A percentile compares a stretch with the other conserved stretches of the same genome.
phyloP scores from a whole-genome alignment of 768 basidiomycete genomes.

The Termitomyces sp. region DNA sequence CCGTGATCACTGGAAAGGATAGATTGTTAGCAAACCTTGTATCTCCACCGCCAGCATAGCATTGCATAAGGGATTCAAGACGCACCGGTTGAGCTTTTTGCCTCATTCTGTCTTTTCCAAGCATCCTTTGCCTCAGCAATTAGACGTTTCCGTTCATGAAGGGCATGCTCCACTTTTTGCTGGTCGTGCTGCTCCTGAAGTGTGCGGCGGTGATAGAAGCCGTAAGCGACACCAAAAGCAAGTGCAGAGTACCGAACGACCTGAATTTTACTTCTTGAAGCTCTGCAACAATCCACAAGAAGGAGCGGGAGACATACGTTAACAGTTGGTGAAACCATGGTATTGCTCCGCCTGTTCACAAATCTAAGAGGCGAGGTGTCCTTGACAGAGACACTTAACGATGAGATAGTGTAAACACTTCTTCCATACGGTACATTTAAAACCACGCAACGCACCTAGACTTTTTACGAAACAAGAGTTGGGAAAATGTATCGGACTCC shows the following conservation, averaged over 20 bases:
- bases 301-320: constrained; percentile 51
- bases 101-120: constrained; percentile 77
- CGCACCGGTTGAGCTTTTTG: constrained; percentile 56
- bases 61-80: constrained; percentile 11
- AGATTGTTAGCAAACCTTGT: constrained; percentile 12
- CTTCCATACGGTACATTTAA: neutral
- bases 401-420: neutral
- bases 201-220: constrained; percentile 88
- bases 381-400: constrained; percentile 13
- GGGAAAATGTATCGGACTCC: constrained; percentile 23
- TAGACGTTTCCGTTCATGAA: constrained; percentile 71
- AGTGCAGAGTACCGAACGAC: constrained; percentile 95
- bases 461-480: constrained; percentile 29
- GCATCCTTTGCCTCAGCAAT: constrained; percentile 87
- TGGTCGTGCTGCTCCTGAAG: constrained; percentile 79
- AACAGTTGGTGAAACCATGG: constrained; percentile 73
- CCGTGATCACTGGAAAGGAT: constrained; percentile 66
- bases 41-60: constrained; percentile 8
- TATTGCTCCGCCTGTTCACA: constrained; percentile 26
- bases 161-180: constrained; percentile 69
- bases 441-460: constrained; percentile 27
- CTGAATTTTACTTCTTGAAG: constrained; percentile 35
- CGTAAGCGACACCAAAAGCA: constrained; percentile 82
- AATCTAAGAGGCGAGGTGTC: constrained; percentile 24
- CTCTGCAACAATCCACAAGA: neutral